phyloP scores from a whole-genome alignment of 805 yeast genomes.

The Metschnikowia henanensis region DNA sequence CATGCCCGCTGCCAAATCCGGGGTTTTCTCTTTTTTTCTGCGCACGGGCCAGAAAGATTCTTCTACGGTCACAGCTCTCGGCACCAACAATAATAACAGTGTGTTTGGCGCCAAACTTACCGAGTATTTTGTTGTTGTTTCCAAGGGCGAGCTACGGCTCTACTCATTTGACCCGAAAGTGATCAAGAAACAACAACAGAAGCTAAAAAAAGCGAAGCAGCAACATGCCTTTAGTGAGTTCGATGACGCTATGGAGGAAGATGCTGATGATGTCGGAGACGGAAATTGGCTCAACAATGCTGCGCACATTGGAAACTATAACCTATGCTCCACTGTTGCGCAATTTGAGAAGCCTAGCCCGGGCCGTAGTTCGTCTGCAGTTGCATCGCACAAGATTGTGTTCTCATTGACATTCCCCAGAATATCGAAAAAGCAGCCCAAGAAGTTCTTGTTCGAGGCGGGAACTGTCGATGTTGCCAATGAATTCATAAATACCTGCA shows the following conservation, averaged over 20 bases:
- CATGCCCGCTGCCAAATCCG: slow-evolving; percentile 5
- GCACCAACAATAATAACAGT: slow-evolving; percentile 9
- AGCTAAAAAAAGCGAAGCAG: slow-evolving; percentile 23
- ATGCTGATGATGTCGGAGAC: slow-evolving; percentile 45
- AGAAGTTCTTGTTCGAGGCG: slow-evolving; percentile 59
- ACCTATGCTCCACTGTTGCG: slow-evolving; percentile 53
- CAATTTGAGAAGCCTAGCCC: slow-evolving; percentile 28
- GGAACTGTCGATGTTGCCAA: slow-evolving; percentile 66
- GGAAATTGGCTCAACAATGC: slow-evolving; percentile 74
- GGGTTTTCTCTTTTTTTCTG: slow-evolving; percentile 21
- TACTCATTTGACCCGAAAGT: slow-evolving; percentile 52
- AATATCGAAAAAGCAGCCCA: slow-evolving; percentile 31
- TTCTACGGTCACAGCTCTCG: slow-evolving; percentile 8
- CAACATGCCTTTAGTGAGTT: slow-evolving; percentile 20
- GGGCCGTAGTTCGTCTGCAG: slow-evolving; percentile 16
- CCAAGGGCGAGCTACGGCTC: slow-evolving; percentile 62
- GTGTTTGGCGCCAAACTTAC: slow-evolving; percentile 32
- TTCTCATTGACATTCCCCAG: slow-evolving; percentile 62
- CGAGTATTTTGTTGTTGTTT: slow-evolving; percentile 63
- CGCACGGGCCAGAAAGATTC: slow-evolving; percentile 9
- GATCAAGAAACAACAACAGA: slow-evolving; percentile 40
- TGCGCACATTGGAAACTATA: slow-evolving; percentile 53
- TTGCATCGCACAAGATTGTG: slow-evolving; percentile 22
- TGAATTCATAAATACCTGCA: slow-evolving; percentile 73
- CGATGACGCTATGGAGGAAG: slow-evolving; percentile 19